A percentile compares a stretch with the other conserved stretches of the same genome.
Evolutionary conservation across 805 yeast genomes (phyloP).

Genomic region (Spathaspora girioi): DNA sequence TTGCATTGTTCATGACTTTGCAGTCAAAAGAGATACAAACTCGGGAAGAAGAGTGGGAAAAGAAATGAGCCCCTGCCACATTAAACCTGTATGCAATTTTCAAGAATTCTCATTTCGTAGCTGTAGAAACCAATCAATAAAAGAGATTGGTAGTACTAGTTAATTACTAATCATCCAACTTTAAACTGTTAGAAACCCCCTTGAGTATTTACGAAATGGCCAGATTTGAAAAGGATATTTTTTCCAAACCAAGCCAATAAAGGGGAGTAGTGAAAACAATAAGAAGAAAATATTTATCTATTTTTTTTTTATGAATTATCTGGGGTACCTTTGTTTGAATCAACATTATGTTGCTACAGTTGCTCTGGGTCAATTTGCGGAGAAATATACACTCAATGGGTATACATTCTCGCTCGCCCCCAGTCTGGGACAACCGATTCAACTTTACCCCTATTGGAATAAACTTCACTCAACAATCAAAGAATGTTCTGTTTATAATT

Average conservation of each 20-base stretch:
- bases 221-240: not conserved
- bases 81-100: too few relatives aligned
- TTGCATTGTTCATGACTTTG: not conserved
- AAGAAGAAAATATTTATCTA: not conserved
- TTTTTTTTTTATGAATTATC: not conserved
- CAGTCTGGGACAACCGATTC: not conserved
- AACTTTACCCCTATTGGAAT: not conserved
- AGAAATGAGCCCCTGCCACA: too few relatives aligned
- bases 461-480: not conserved
- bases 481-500: not conserved
- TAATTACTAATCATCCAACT: too few relatives aligned
- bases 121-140: too few relatives aligned
- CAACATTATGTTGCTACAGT: not conserved
- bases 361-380: not conserved
- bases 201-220: not conserved
- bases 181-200: not conserved
- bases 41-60: too few relatives aligned
- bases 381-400: not conserved
- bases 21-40: not conserved
- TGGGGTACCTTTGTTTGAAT: not conserved
- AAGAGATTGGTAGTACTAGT: too few relatives aligned
- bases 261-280: not conserved
- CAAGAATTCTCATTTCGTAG: too few relatives aligned
- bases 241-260: not conserved
- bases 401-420: not conserved